These are phyloP conservation scores for Persicaria tinctoria DNA, from an alignment of 148 eudicot genomes.

Conservation along the genomic window DNA sequence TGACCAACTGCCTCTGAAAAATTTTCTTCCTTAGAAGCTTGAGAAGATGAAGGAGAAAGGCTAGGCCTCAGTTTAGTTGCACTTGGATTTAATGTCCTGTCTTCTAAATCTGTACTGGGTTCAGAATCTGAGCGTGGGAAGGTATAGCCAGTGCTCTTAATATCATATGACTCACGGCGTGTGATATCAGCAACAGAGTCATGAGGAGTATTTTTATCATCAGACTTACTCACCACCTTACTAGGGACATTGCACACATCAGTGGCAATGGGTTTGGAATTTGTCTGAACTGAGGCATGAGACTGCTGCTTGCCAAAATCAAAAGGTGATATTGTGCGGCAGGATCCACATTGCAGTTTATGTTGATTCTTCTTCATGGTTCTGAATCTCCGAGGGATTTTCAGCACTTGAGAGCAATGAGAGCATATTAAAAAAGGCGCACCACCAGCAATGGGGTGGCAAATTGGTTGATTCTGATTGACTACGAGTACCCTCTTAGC, in stretches of 20 bases:
- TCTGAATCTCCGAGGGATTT: conserved; percentile 9
- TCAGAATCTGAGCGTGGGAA: conserved; percentile 2
- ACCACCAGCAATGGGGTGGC: conserved; percentile 10
- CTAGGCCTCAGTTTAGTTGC: neutral
- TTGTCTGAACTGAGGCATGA: neutral
- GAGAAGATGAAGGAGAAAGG: conserved; percentile 13
- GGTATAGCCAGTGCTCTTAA: conserved; percentile 7
- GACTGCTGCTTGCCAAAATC: neutral
- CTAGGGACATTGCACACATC: neutral
- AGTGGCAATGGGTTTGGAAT: neutral
- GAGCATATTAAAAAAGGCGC: conserved; percentile 11
- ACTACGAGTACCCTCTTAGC: conserved; percentile 29
- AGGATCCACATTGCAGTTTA: conserved; percentile 10
- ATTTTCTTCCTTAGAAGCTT: conserved; percentile 7
- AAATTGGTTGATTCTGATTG: conserved; percentile 18
- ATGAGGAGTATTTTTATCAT: neutral
- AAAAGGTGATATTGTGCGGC: neutral
- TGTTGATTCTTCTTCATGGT: conserved; percentile 5
- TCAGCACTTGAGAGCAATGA: conserved; percentile 8
- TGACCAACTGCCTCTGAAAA: neutral
- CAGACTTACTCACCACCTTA: neutral
- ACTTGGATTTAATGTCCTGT: neutral
- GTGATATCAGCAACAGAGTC: neutral
- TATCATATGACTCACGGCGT: neutral
- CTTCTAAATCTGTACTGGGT: conserved; percentile 7